A percentile compares a stretch with the other conserved stretches of the same genome.
phyloP scores from a whole-genome alignment of 1,284 basidiomycete species.

The Meripilus lineatus region DNA sequence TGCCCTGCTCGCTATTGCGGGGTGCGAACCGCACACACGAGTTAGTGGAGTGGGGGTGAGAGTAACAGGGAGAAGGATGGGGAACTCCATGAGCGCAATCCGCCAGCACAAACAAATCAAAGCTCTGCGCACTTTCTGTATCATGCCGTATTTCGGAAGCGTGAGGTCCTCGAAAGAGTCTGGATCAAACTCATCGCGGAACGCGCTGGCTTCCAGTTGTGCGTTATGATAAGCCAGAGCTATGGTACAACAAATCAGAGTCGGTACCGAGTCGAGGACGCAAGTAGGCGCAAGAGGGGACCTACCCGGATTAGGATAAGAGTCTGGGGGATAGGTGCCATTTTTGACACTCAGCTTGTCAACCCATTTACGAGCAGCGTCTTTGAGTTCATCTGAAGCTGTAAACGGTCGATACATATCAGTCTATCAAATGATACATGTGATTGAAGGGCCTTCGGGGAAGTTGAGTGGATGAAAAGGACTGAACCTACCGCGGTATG shows the following conservation, averaged over 20 bases:
- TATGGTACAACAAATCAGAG: constrained; percentile 19
- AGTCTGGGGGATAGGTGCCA: constrained; percentile 80
- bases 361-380: constrained; percentile 72
- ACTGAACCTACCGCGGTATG: constrained; percentile 46
- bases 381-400: constrained; percentile 69
- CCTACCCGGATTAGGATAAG: constrained; percentile 89
- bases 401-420: constrained; percentile 4
- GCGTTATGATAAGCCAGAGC: constrained; percentile 84
- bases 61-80: constrained; percentile 9
- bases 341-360: constrained; percentile 77
- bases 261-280: constrained; percentile 4
- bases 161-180: constrained; percentile 78
- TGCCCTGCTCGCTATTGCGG: constrained; percentile 74
- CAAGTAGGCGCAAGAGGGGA: constrained; percentile 11
- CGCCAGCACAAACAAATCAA: constrained; percentile 6
- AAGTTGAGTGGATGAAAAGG: not conserved
- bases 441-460: not conserved
- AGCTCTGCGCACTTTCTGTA: constrained; percentile 61
- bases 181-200: constrained; percentile 81
- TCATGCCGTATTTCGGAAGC: constrained; percentile 70
- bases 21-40: constrained; percentile 2
- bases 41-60: constrained; percentile 4
- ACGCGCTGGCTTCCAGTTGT: constrained; percentile 87
- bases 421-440: constrained; percentile 3
- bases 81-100: not conserved